Base-by-base conservation (phyloP, 2,329 filamentous ascomycete species). In the Stachybotrys chartarum region DNA sequence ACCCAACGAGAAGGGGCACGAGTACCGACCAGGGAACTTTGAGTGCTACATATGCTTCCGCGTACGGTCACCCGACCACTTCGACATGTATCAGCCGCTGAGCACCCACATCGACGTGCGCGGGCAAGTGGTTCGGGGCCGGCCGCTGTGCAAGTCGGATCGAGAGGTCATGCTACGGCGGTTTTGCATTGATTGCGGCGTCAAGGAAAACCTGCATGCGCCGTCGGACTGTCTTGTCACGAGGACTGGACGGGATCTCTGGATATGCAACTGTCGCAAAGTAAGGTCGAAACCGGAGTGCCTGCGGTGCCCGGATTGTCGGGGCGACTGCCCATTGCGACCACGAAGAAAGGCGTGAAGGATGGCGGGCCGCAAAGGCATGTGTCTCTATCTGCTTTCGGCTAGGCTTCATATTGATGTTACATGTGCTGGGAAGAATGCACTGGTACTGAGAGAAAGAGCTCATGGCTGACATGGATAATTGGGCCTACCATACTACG, bases 11-110 rank as follows among this genome's bases (percentile, higher is more conserved):
- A 71, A 67, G 57, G 68, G 67, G 8, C 66, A 66, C 51, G 66
- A 70, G 50, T 69, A 72, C 56, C 65, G 68, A 52, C 72, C 72
- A 0, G 72, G 72, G 16, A 75, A 75, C 59, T 70, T 72, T 49
- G 72, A 74, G 56, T 75, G 72, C 59, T 75, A 74, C 59, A 63
- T 72, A 30, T 75, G 73, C 63, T 75, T 70, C 57, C 68, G 70
- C 2, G 71, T 75, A n/a, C 67, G 72, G 49, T 63, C 64, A 3
- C 71, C 72, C 6, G 68, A 70, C 46, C 65, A 70, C 56, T 75
- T 75, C 58, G 71, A 75, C 56, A 64, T 66, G 55, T 61, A 70
- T 16, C 72, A 74, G 55, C 64, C 66, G 4, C 63, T 66, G 45
- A 63, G 62, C 14, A 66, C 68, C 17, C 69, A 66, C 55, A 57